phyloP scores from a whole-genome alignment of 805 yeast species.

The Yarrowia sp. region DNA sequence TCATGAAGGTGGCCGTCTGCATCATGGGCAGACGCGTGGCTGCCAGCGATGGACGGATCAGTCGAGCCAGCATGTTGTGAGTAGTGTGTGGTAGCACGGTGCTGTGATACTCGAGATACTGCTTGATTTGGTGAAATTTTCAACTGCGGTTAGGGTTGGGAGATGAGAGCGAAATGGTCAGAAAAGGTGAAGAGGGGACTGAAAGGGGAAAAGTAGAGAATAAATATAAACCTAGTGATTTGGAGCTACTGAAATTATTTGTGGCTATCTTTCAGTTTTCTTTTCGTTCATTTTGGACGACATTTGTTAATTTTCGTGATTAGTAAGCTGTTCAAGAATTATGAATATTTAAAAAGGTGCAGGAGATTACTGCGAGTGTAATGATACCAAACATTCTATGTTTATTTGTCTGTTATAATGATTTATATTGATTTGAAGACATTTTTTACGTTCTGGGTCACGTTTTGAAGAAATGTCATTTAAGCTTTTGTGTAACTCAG shows the following conservation, averaged over 20 bases:
- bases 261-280: too few species aligned
- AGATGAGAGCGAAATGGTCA: too few species aligned
- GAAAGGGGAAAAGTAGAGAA: too few species aligned
- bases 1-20: slow-evolving; percentile 28
- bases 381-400: background rate
- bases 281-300: too few species aligned
- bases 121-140: slow-evolving; percentile 30
- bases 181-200: background rate
- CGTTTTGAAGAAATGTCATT: too few species aligned
- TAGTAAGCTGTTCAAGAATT: background rate
- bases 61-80: slow-evolving; percentile 35
- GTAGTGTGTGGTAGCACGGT: background rate
- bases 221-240: too few species aligned
- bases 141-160: slow-evolving; percentile 28
- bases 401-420: accelerated
- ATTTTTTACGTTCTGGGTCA: too few species aligned
- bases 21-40: slow-evolving; percentile 34
- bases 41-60: slow-evolving; percentile 38
- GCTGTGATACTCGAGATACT: slow-evolving; percentile 6
- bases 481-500: too few species aligned
- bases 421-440: too few species aligned
- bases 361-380: background rate
- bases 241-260: too few species aligned
- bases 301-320: too few species aligned
- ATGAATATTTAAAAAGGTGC: background rate